Evolutionary conservation across 805 yeast genomes (phyloP).

Genomic region (Myxozyma geophila): DNA sequence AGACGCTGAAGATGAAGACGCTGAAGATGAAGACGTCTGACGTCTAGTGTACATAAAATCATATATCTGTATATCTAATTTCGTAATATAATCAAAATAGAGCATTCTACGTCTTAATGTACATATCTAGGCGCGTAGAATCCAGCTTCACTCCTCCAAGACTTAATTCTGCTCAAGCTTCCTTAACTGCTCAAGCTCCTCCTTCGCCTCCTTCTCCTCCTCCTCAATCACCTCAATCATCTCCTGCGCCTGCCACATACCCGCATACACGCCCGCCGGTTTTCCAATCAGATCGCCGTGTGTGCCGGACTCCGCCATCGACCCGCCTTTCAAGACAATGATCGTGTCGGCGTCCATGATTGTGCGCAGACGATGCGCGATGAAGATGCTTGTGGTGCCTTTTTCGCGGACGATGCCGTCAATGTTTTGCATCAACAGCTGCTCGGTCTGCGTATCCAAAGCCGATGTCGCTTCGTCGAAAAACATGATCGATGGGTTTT

Average conservation of each 20-base stretch:
- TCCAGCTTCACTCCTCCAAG: neutral
- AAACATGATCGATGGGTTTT: constrained; percentile 85
- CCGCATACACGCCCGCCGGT: constrained; percentile 67
- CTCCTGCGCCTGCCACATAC: constrained; percentile 85
- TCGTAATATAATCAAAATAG: neutral
- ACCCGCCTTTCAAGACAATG: constrained; percentile 79
- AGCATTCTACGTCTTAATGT: neutral
- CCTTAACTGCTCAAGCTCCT: constrained; percentile 28
- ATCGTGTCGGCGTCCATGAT: constrained; percentile 93
- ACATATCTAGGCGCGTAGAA: neutral
- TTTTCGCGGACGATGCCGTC: constrained; percentile 63
- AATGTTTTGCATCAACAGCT: constrained; percentile 75
- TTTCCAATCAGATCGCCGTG: constrained; percentile 65
- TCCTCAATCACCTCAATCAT: constrained; percentile 32
- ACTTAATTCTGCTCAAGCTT: constrained; percentile 7
- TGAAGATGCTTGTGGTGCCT: constrained; percentile 76
- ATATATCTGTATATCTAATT: neutral
- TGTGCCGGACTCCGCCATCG: constrained; percentile 85
- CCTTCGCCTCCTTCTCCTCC: constrained; percentile 20
- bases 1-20: constrained; percentile 38
- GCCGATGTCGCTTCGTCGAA: constrained; percentile 98
- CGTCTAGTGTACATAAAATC: neutral
- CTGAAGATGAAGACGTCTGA: constrained; percentile 16
- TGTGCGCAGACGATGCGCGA: constrained; percentile 92
- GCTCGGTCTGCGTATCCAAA: constrained; percentile 94